Base-by-base conservation (phyloP, 805 yeast genomes). In the Candida koratica region DNA sequence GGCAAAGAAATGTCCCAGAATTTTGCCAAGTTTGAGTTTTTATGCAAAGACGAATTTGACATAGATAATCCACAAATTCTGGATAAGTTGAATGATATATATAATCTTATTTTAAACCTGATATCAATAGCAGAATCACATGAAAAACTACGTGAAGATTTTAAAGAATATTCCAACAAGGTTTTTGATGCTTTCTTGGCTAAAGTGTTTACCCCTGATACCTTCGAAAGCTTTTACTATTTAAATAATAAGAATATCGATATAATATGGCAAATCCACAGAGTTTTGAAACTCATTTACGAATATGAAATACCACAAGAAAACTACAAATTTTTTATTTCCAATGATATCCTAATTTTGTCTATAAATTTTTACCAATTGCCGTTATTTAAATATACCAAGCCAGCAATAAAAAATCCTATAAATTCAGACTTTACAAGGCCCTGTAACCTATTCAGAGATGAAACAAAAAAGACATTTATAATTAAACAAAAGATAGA, bases 1-100 rank as follows among this genome's bases (percentile, higher is more conserved):
- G 37, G 30, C 4, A 44, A 41, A 26, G 48, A 43, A 4, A 31
- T 49, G 6, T 47, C 50, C 9, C 45, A 44, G n/a, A 42, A 32
- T 17, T 40, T 49, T 22, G 53, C 48, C 9, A 39, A 43, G 27
- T 37, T 49, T n/a, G 45, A 43, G 13, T 22, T 33, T 11, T 12
- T 36, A 19, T 25, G 41, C 7, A 41, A 37, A 25, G 44, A 47
- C 14, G 47, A 39, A 13, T 29, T 44, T 11, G 14, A 33, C 11
- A 23, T 25, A n/a, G 23, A 29, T 18, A 17, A 23, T 23, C 29
- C 31, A 18, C 25, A 18, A 5, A 12, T 36, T 7, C 22, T 14
- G 3, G 8, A 20, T 11, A 17, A 28, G 6, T 14, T 44, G 3
- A 41, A 41, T 24, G 16, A 28, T 3, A 13, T 44, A 9, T 44